Evolutionary conservation across 1,284 basidiomycete species (phyloP), one percentile per base, ranked within the genome.

Genomic region (Malassezia restricta): DNA sequence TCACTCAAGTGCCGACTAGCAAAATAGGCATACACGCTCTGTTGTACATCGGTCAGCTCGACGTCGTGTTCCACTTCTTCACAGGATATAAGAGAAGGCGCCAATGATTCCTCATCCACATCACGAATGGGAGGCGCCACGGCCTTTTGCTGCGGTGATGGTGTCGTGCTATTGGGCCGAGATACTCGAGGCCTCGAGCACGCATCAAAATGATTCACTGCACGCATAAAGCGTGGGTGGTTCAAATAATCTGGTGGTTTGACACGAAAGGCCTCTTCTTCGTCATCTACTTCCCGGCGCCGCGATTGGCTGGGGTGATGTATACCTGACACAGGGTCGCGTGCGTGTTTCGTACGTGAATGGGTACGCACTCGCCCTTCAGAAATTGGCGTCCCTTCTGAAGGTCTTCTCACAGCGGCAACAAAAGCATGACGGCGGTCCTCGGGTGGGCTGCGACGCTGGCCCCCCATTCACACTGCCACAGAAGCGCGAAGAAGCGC

Each of bases 21-120:
- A 45, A 67, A 67, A 43, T 66, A 62, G 31, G 54, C 54, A 46
- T 61, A 57, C 41, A 64, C 64, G 6, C 14, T 14, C 17, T 40
- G n/a, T 17, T 53, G 51, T 9, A 43, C 9, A 8, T 44, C 27
- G 8, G 28, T 38, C 9, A 20, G 15, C 29, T 33, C 24, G 9
- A 33, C 9, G 3, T 47, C 44, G 0, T 38, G 24, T 15, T 28
- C 44, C n/a, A 35, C 8, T 35, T 35, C 33, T 2, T 39, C 44
- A 11, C 29, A 47, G 11, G 44, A 35, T 39, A 47, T 28, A 24
- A 47, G 30, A 3, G 44, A 20, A 12, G 44, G 44, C 20, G 12
- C n/a, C 24, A 47, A 11, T n/a, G 37, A 15, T 12, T 12, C 15
- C 11, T 35, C 33, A 35, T 35, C 33, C 33, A 15, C 11, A 15